Base-by-base conservation (phyloP, 1,284 basidiomycete species). In the Apiotrichum akiyoshidainum region DNA sequence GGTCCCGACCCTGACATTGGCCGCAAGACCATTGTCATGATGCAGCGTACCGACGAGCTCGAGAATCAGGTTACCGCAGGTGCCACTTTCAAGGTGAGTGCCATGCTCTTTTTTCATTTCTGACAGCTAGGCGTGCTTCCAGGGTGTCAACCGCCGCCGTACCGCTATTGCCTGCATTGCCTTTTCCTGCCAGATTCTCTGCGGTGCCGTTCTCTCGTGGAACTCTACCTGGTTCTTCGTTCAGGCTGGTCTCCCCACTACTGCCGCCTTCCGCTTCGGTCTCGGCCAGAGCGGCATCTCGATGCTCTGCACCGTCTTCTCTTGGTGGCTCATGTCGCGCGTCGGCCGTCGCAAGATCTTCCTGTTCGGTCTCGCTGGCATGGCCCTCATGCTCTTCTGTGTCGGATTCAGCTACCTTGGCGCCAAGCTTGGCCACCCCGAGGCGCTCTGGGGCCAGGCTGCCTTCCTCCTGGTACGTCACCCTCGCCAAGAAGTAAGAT, bases 351-450 rank as follows among this genome's bases (percentile, higher is more conserved):
- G 70, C 37, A 60, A 63, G 17, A 55, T 72, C 54, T 64, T 72
- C 73, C 64, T 78, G 46, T 61, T 56, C 33, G 80, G 79, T 33
- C 70, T 79, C 45, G 51, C 65, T 42, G 51, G 60, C 49, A 75
- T 77, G 70, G 64, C 68, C 44, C 54, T 72, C 55, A 66, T 77
- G 22, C 71, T 81, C 50, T 60, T 80, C 60, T 61, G 74, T 65
- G 74, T 79, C 57, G 80, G 80, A 21, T 64, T 64, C 10, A 63
- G 79, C 54, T 76, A 73, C 37, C 75, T 71, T 57, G 61, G 54
- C 34, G 57, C 60, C 35, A 26, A 54, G 8, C 10, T 14, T 12
- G 55, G 46, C 16, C 26, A 51, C 17, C 17, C n/a, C n/a, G 35
- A 16, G 22, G 49, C 47, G 8, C 47, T 45, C 33, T 61, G 63